Evolutionary conservation across 345 rosid genomes (phyloP).

Genomic region (Adansonia digitata): DNA sequence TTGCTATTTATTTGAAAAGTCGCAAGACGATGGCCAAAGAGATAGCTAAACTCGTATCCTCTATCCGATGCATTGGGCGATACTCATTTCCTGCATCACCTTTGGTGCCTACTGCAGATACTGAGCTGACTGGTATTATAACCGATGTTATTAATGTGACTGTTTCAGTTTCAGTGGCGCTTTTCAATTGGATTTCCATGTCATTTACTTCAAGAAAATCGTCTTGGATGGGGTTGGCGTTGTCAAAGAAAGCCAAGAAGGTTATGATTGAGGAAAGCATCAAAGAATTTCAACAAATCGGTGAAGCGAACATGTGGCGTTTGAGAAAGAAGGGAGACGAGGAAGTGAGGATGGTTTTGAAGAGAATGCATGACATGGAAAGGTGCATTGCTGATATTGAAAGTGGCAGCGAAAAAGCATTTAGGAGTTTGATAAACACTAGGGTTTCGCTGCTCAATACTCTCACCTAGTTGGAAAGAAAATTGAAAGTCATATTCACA

Average conservation of each 20-base stretch:
- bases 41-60: conserved; percentile 29
- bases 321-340: conserved; percentile 44
- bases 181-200: conserved; percentile 33
- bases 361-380: conserved; percentile 41
- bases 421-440: conserved; percentile 48
- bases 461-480: conserved; percentile 30
- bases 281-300: conserved; percentile 34
- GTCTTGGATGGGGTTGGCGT: conserved; percentile 23
- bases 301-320: conserved; percentile 32
- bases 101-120: conserved; percentile 14
- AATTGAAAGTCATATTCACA: not conserved
- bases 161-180: conserved; percentile 32
- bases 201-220: conserved; percentile 27
- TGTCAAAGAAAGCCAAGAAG: conserved; percentile 27
- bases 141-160: conserved; percentile 37
- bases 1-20: conserved; percentile 26
- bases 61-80: conserved; percentile 19
- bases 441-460: conserved; percentile 56
- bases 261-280: conserved; percentile 26
- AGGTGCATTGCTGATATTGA: conserved; percentile 33
- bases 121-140: conserved; percentile 28
- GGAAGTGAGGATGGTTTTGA: conserved; percentile 36
- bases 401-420: conserved; percentile 33
- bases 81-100: conserved; percentile 11
- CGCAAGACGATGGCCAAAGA: conserved; percentile 39